Percentiles rank a stretch among this genome's conserved stretches.
Evolutionary conservation across 2,329 filamentous ascomycete genomes (phyloP).

Genomic region (Aspergillus pseudoviridinutans): DNA sequence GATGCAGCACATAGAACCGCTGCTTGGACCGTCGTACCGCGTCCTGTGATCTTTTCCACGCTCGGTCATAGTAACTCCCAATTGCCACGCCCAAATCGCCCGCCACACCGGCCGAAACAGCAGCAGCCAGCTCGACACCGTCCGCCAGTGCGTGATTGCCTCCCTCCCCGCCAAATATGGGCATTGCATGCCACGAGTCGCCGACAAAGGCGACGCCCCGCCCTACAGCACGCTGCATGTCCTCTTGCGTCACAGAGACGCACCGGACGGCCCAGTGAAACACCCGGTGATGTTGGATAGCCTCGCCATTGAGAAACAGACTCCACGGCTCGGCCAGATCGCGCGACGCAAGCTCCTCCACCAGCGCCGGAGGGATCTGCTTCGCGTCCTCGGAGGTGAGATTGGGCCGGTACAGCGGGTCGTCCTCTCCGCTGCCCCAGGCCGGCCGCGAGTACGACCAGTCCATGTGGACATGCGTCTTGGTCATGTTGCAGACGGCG

Average conservation of each 20-base stretch:
- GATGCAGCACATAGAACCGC: slow-evolving; percentile 9
- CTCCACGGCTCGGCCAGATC: slow-evolving; percentile 8
- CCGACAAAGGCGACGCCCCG: slow-evolving; percentile 3
- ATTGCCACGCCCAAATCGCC: background rate
- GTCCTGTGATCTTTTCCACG: slow-evolving; percentile 3
- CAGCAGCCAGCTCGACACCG: slow-evolving; percentile 6
- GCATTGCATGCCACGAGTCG: slow-evolving; percentile 12
- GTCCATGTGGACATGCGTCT: slow-evolving; percentile 6
- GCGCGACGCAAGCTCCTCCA: slow-evolving; percentile 5
- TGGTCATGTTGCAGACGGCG: slow-evolving; percentile 7
- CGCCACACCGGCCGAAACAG: background rate
- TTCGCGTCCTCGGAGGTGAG: slow-evolving; percentile 7
- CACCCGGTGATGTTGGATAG: slow-evolving; percentile 4
- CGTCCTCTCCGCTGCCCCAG: background rate
- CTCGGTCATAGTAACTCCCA: slow-evolving; percentile 3
- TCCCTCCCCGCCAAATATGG: slow-evolving; percentile 10
- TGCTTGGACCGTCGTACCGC: slow-evolving; percentile 7
- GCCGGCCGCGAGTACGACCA: slow-evolving; percentile 7
- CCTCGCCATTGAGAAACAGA: slow-evolving; percentile 3
- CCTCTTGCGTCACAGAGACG: slow-evolving; percentile 1
- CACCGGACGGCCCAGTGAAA: slow-evolving; percentile 7
- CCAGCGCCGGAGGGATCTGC: background rate
- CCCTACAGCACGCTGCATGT: background rate
- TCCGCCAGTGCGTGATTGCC: slow-evolving; percentile 9
- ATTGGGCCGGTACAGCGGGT: slow-evolving; percentile 4